These are phyloP conservation scores for Hypoxylon sp. DNA, from an alignment of 2,329 filamentous ascomycete species.

Conservation along the genomic window DNA sequence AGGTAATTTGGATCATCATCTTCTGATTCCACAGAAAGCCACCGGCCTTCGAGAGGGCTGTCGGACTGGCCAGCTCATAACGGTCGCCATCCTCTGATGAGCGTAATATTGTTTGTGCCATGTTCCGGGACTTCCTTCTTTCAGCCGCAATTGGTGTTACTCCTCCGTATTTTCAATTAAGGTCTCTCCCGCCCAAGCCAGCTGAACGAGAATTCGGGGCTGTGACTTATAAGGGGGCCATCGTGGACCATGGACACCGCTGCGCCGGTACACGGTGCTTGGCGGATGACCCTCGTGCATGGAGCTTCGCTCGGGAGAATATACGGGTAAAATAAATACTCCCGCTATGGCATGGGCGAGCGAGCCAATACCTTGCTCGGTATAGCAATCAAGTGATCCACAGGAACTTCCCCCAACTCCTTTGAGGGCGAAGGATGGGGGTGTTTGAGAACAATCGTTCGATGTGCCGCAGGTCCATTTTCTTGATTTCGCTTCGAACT, in stretches of 20 bases:
- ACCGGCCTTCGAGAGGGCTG: constrained; percentile 68
- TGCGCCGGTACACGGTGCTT: constrained; percentile 39
- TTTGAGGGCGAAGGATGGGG: constrained; percentile 3
- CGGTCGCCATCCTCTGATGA: constrained; percentile 64
- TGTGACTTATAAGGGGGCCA: constrained; percentile 38
- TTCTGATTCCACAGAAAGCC: constrained; percentile 72
- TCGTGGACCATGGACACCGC: constrained; percentile 35
- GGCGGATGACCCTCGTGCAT: constrained; percentile 41
- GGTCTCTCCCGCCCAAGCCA: constrained; percentile 15
- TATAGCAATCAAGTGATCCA: constrained; percentile 42
- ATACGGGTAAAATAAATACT: constrained; percentile 45
- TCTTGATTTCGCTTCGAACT: constrained; percentile 11
- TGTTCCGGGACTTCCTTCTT: constrained; percentile 18
- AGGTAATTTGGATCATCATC: constrained; percentile 74
- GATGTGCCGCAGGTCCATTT: constrained; percentile 39
- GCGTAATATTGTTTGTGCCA: constrained; percentile 41
- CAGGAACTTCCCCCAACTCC: constrained; percentile 25
- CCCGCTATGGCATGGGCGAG: constrained; percentile 32
- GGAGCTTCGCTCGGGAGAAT: constrained; percentile 43
- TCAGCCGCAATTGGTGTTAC: constrained; percentile 27
- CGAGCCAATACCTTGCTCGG: constrained; percentile 41
- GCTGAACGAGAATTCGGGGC: constrained; percentile 20
- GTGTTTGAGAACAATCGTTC: constrained; percentile 26
- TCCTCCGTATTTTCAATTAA: constrained; percentile 30
- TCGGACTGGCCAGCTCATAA: constrained; percentile 70